Evolutionary conservation across 306 rosid species (phyloP), one percentile per base, ranked within the genome.

Genomic region (Potentilla sterilis): DNA sequence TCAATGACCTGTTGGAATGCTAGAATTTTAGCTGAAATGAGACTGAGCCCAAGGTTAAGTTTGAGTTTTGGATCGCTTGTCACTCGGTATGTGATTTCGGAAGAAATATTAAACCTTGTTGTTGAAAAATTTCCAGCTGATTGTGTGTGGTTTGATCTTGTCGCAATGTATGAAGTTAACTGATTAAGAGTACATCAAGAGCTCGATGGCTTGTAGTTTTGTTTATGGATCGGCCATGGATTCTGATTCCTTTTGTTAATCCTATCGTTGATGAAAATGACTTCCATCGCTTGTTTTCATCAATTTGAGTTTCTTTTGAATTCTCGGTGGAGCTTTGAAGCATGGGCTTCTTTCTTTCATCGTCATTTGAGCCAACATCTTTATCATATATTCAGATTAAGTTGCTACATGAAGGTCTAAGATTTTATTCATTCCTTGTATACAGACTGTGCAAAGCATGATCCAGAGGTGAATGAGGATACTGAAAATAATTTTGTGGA

Each of bases 401-500:
- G 43, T 67, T 13, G 12, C 16, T 37, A 47, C 37, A 12, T 38
- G 55, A 75, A 19, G 54, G 54, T 74, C 75, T 47, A 2, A 19
- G 63, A 10, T 62, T 70, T 54, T 22, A 4, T 69, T 81, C 38
- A 54, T 44, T 71, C 13, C 28, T 37, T 13, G 64, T 11, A 14
- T 85, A 73, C 88, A 94, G 98, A 92, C 85, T 94, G 97, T 81
- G 95, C 89, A 74, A 95, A 92, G 92, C 90, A 84, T 69, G 99
- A 96, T 57, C 89, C 98, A 18, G 96, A 87, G 81, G 97, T 90
- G 77, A 90, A 76, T 15, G 96, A 84, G 77, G 99, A 96, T 81
- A 90, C 93, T 0, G 98, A 96, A 69, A 96, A 88, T 86, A 96
- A 90, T 74, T 90, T 96, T 54, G 89, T 92, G 0, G 99, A 96